phyloP scores from a whole-genome alignment of 345 rosid species.

The Populus alba region DNA sequence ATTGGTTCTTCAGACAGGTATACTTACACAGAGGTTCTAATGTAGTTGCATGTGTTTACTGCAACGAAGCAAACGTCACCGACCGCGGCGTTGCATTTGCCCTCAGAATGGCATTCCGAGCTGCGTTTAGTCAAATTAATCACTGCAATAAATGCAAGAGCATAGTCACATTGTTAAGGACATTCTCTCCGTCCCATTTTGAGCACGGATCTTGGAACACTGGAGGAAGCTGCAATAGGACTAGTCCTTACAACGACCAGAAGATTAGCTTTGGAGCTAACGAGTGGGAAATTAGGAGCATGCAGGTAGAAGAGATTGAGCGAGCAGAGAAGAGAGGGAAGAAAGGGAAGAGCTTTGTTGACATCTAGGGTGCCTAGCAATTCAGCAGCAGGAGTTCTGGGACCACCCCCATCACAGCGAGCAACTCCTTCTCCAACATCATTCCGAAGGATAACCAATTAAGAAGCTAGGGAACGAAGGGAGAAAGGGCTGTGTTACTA shows the following conservation, averaged over 20 bases:
- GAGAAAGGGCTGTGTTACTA: too few relatives aligned
- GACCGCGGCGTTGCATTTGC: constrained; percentile 43
- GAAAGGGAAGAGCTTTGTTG: constrained; percentile 42
- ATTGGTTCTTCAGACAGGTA: constrained; percentile 77
- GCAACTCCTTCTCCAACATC: too few relatives aligned
- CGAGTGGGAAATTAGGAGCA: constrained; percentile 51
- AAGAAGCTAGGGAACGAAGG: too few relatives aligned
- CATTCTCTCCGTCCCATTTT: constrained; percentile 84
- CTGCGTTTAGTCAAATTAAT: constrained; percentile 44
- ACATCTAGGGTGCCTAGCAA: too few relatives aligned
- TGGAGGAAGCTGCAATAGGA: constrained; percentile 63
- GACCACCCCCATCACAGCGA: too few relatives aligned
- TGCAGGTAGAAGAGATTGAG: constrained; percentile 52
- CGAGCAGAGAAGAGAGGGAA: constrained; percentile 18
- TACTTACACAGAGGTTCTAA: constrained; percentile 40
- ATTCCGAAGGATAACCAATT: too few relatives aligned
- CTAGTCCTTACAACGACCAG: constrained; percentile 37
- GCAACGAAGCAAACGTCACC: constrained; percentile 46
- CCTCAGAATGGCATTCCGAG: constrained; percentile 44
- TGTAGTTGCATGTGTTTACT: constrained; percentile 58
- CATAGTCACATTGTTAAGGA: constrained; percentile 51
- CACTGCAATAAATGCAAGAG: constrained; percentile 35
- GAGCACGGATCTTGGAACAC: constrained; percentile 82
- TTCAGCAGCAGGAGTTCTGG: too few relatives aligned
- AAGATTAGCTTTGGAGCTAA: constrained; percentile 17